These are phyloP conservation scores for Musa balbisiana DNA, from an alignment of 202 grass and related monocot species.

Conservation along the genomic window DNA sequence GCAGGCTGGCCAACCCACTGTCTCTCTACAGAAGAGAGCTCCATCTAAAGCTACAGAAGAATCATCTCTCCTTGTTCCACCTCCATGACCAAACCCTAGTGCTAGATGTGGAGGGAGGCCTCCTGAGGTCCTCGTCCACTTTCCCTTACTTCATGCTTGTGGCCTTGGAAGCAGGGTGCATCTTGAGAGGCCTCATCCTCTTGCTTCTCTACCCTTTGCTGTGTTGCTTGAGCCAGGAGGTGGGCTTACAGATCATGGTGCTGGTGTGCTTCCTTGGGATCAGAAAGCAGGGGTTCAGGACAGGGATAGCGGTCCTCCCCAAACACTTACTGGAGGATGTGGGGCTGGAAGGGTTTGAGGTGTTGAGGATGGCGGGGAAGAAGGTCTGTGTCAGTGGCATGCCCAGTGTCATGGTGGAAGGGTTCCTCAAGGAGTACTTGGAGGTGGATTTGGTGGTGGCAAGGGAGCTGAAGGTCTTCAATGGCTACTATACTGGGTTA, in stretches of 20 bases:
- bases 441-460: slow-evolving; percentile 42
- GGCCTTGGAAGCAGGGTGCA: slow-evolving; percentile 62
- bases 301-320: slow-evolving; percentile 34
- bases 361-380: slow-evolving; percentile 23
- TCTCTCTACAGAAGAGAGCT: neutral
- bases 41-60: neutral
- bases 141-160: slow-evolving; percentile 73
- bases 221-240: slow-evolving; percentile 35
- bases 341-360: slow-evolving; percentile 46
- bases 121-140: slow-evolving; percentile 49
- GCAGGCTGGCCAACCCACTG: no score
- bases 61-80: neutral
- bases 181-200: slow-evolving; percentile 54
- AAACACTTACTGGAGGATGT: slow-evolving; percentile 59
- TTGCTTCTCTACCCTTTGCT: slow-evolving; percentile 50
- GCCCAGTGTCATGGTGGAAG: slow-evolving; percentile 53
- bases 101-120: slow-evolving; percentile 56
- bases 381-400: slow-evolving; percentile 43
- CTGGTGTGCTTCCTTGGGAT: slow-evolving; percentile 50
- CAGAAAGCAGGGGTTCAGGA: slow-evolving; percentile 38
- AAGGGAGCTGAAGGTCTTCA: slow-evolving; percentile 50
- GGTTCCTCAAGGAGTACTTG: slow-evolving; percentile 53
- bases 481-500: slow-evolving; percentile 52
- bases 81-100: slow-evolving; percentile 24
- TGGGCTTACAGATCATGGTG: slow-evolving; percentile 35